phyloP scores from a whole-genome alignment of 2,329 filamentous ascomycete species.

The Orbilia oligospora region DNA sequence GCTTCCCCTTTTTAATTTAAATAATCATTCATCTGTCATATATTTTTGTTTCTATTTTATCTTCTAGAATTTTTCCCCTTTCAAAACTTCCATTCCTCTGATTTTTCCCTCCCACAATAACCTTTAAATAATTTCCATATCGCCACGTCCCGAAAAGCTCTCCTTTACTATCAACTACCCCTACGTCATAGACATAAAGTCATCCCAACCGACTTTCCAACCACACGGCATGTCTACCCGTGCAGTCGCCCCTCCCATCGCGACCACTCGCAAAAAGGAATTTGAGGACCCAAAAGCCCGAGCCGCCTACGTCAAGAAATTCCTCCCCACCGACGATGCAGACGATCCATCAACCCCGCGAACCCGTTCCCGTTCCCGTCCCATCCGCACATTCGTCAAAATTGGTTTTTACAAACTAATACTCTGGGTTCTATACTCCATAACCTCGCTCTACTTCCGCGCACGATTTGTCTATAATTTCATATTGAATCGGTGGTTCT shows the following conservation, averaged over 20 bases:
- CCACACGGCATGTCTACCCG: conserved; percentile 51
- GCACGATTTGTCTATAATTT: conserved; percentile 84
- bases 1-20: conserved; percentile 2
- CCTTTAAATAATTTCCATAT: conserved; percentile 1
- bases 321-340: conserved; percentile 29
- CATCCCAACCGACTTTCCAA: conserved; percentile 13
- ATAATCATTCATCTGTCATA: neutral
- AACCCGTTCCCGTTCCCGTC: conserved; percentile 64
- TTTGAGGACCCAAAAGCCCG: conserved; percentile 55
- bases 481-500: conserved; percentile 81
- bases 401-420: conserved; percentile 77
- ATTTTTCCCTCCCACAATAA: conserved; percentile 1
- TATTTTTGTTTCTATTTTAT: conserved; percentile 7
- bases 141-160: neutral
- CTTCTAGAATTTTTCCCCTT: conserved; percentile 12
- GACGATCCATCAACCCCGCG: conserved; percentile 30
- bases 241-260: conserved; percentile 28
- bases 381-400: conserved; percentile 75
- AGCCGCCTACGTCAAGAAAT: conserved; percentile 51
- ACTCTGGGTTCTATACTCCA: conserved; percentile 79
- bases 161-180: neutral
- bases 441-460: conserved; percentile 91
- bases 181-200: conserved; percentile 47
- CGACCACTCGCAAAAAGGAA: conserved; percentile 46
- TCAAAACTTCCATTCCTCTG: neutral